phyloP scores from a whole-genome alignment of 2,329 filamentous ascomycete species.

The Colletotrichum ledebouriae region DNA sequence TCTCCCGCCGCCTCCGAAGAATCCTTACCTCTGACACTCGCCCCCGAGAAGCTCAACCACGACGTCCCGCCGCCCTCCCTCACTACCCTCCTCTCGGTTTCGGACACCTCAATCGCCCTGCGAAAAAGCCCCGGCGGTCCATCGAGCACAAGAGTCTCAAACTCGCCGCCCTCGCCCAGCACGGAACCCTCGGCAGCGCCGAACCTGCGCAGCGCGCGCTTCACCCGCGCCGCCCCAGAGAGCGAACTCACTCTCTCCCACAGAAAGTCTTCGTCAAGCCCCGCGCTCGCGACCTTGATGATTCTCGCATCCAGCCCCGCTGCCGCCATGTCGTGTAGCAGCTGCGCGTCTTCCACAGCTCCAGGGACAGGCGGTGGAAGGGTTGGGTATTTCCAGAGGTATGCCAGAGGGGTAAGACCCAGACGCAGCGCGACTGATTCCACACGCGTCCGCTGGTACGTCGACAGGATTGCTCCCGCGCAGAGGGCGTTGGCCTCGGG shows the following conservation, averaged over 20 bases:
- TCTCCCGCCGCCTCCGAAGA: slow-evolving; percentile 38
- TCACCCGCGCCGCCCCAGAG: slow-evolving; percentile 61
- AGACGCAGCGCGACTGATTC: slow-evolving; percentile 90
- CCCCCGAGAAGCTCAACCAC: slow-evolving; percentile 75
- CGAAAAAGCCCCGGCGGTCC: slow-evolving; percentile 82
- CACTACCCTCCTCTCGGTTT: slow-evolving; percentile 65
- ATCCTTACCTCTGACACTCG: slow-evolving; percentile 63
- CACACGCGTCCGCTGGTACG: slow-evolving; percentile 95
- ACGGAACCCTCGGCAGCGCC: slow-evolving; percentile 77
- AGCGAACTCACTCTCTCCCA: slow-evolving; percentile 82
- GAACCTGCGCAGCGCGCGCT: slow-evolving; percentile 74
- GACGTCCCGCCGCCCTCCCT: slow-evolving; percentile 81
- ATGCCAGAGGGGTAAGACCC: slow-evolving; percentile 86
- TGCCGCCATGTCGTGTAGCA: slow-evolving; percentile 85
- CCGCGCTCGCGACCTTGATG: slow-evolving; percentile 94
- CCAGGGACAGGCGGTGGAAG: slow-evolving; percentile 66
- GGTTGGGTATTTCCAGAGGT: slow-evolving; percentile 90
- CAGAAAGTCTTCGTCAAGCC: slow-evolving; percentile 82
- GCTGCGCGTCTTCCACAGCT: slow-evolving; percentile 60
- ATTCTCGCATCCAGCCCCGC: slow-evolving; percentile 88
- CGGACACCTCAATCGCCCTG: slow-evolving; percentile 73
- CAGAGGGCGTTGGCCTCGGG: slow-evolving; percentile 88
- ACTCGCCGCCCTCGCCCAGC: slow-evolving; percentile 94
- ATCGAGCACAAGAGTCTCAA: slow-evolving; percentile 90
- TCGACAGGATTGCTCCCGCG: slow-evolving; percentile 92